These are phyloP conservation scores for Antrodiella citrinella DNA, from an alignment of 768 basidiomycete species.

Conservation along the genomic window DNA sequence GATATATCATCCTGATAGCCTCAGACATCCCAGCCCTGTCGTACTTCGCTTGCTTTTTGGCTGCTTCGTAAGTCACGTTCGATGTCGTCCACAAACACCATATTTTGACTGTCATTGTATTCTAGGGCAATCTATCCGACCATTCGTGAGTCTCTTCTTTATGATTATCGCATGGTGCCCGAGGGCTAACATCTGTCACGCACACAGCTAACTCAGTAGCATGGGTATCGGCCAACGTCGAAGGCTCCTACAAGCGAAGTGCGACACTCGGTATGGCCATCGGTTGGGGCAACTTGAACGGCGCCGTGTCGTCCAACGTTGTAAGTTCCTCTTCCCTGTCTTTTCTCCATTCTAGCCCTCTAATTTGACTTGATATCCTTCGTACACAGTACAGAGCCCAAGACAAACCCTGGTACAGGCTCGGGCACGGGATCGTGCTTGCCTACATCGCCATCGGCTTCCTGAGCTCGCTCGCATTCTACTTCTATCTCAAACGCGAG, in stretches of 20 bases:
- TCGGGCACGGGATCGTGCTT: slow-evolving; percentile 63
- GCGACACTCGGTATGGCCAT: slow-evolving; percentile 66
- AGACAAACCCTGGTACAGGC: slow-evolving; percentile 59
- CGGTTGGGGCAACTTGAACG: slow-evolving; percentile 63
- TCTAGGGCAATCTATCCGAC: slow-evolving; percentile 40
- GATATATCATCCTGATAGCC: slow-evolving; percentile 59
- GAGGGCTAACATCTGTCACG: no score
- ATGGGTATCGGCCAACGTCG: slow-evolving; percentile 67
- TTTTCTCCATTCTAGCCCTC: background rate
- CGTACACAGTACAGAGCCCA: slow-evolving; percentile 48
- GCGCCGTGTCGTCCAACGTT: slow-evolving; percentile 59
- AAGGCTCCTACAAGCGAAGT: slow-evolving; percentile 68
- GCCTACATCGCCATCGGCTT: slow-evolving; percentile 64
- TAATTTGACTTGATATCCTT: background rate
- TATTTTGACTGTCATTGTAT: no score
- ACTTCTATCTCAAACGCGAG: slow-evolving; percentile 43
- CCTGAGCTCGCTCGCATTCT: slow-evolving; percentile 40
- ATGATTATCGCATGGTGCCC: no score
- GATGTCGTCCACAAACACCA: no score
- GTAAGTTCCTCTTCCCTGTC: no score
- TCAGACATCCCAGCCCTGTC: slow-evolving; percentile 55
- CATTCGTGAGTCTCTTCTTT: slow-evolving; percentile 29
- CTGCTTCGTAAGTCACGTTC: slow-evolving; percentile 47
- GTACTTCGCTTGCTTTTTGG: slow-evolving; percentile 67
- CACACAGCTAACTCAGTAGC: slow-evolving; percentile 42